A percentile compares a stretch with the other conserved stretches of the same genome.
phyloP scores from a whole-genome alignment of 257 asterid species.

The Ballota nigra region DNA sequence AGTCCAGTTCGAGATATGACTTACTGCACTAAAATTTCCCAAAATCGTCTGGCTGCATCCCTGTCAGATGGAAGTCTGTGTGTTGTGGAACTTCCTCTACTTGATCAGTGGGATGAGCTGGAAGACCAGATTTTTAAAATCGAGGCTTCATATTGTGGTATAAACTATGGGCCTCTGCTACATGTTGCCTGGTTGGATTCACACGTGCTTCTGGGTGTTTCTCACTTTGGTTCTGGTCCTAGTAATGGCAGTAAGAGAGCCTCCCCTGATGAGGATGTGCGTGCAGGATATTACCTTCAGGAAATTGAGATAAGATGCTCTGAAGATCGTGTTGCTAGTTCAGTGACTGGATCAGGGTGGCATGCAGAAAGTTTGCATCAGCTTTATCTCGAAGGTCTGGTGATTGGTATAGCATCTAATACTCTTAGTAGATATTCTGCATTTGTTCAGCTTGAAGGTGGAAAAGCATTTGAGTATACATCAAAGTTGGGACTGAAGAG shows the following conservation, averaged over 20 bases:
- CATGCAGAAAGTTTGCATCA: conserved; percentile 46
- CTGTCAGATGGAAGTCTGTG: conserved; percentile 86
- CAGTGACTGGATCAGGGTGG: conserved; percentile 87
- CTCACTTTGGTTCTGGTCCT: conserved; percentile 30
- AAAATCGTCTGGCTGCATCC: conserved; percentile 65
- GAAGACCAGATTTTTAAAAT: conserved; percentile 64
- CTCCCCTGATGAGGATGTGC: conserved; percentile 34
- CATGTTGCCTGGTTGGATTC: conserved; percentile 82
- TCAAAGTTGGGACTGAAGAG: conserved; percentile 47
- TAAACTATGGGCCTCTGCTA: conserved; percentile 36
- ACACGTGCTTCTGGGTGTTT: conserved; percentile 61
- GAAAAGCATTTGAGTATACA: conserved; percentile 63
- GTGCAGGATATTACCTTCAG: conserved; percentile 51
- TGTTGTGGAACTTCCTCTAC: conserved; percentile 72
- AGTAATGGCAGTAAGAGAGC: conserved; percentile 20
- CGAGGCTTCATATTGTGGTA: conserved; percentile 50
- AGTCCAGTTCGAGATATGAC: conserved; percentile 56
- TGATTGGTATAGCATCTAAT: conserved; percentile 53
- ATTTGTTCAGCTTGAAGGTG: conserved; percentile 78
- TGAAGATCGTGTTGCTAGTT: conserved; percentile 63
- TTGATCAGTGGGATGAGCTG: conserved; percentile 86
- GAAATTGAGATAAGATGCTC: conserved; percentile 69
- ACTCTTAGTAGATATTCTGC: conserved; percentile 50
- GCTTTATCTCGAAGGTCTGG: conserved; percentile 54
- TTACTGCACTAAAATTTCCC: conserved; percentile 39